Conservation (phyloP, 768 basidiomycete species). For the Multifurca ochricompacta region DNA sequence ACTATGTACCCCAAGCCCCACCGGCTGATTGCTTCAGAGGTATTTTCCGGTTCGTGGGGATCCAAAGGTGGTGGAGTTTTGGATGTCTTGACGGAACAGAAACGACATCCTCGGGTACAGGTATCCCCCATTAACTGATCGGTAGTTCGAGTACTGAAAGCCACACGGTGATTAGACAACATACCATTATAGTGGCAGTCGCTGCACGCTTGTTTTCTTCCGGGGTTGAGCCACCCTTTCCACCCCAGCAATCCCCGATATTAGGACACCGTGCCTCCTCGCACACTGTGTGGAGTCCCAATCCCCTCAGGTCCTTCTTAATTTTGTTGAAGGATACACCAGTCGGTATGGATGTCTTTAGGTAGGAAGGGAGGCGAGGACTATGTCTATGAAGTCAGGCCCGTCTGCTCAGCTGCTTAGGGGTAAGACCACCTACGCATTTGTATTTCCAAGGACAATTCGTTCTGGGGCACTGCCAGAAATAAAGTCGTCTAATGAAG, state of each 20-base stretch:
- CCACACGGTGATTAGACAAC: constrained; percentile 15
- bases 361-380: constrained; percentile 75
- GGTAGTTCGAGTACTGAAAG: background rate
- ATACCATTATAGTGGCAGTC: constrained; percentile 97
- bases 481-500: constrained; percentile 76
- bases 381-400: constrained; percentile 32
- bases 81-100: constrained; percentile 96
- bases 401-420: background rate
- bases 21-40: constrained; percentile 93
- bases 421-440: constrained; percentile 39
- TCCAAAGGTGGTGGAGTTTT: constrained; percentile 83
- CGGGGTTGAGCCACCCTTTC: constrained; percentile 55
- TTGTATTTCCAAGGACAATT: constrained; percentile 64
- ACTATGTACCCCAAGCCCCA: constrained; percentile 99
- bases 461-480: constrained; percentile 49
- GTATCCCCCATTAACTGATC: constrained; percentile 95
- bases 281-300: constrained; percentile 91
- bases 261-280: constrained; percentile 99
- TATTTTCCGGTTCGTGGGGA: constrained; percentile 95
- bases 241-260: constrained; percentile 99
- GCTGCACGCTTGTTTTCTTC: constrained; percentile 73
- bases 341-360: constrained; percentile 90
- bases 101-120: constrained; percentile 95
- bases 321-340: constrained; percentile 85
- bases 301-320: constrained; percentile 89